These are phyloP conservation scores for Curvularia sp. DNA, from an alignment of 2,329 filamentous ascomycete species.

Conservation along the genomic window DNA sequence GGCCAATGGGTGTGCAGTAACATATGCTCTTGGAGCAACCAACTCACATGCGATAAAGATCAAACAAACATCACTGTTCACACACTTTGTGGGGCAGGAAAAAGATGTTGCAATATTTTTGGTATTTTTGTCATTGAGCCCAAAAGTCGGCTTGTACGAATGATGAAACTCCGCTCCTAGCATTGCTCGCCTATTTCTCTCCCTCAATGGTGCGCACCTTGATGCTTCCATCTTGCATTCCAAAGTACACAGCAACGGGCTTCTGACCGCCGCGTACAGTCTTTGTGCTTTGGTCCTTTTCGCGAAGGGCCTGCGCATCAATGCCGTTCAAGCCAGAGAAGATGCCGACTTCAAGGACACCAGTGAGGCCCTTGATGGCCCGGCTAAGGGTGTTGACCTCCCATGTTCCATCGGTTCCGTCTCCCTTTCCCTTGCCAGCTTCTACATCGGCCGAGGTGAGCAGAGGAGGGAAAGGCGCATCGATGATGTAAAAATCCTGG, in stretches of 20 bases:
- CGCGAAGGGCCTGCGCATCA: constrained; percentile 63
- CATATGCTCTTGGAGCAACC: no score
- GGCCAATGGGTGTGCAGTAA: no score
- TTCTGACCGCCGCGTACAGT: constrained; percentile 72
- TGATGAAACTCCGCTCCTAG: not conserved
- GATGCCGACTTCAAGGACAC: constrained; percentile 89
- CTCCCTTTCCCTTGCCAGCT: constrained; percentile 52
- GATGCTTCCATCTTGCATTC: constrained; percentile 70
- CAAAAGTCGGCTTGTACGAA: not conserved
- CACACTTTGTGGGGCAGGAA: no score
- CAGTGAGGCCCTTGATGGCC: constrained; percentile 79
- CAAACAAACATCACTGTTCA: no score
- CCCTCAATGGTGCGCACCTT: constrained; percentile 44
- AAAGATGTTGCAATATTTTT: not conserved
- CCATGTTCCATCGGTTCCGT: constrained; percentile 73
- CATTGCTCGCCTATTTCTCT: constrained; percentile 22
- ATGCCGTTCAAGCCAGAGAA: constrained; percentile 84
- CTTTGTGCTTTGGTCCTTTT: constrained; percentile 37
- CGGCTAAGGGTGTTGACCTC: constrained; percentile 77
- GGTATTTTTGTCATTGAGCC: not conserved
- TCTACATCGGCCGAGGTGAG: constrained; percentile 66
- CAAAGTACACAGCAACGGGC: constrained; percentile 93
- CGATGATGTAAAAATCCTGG: constrained; percentile 87
- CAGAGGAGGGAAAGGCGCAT: constrained; percentile 82
- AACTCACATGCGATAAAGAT: no score